These are phyloP conservation scores for Priceomyces carsonii DNA, from an alignment of 805 yeast species.

Conservation along the genomic window DNA sequence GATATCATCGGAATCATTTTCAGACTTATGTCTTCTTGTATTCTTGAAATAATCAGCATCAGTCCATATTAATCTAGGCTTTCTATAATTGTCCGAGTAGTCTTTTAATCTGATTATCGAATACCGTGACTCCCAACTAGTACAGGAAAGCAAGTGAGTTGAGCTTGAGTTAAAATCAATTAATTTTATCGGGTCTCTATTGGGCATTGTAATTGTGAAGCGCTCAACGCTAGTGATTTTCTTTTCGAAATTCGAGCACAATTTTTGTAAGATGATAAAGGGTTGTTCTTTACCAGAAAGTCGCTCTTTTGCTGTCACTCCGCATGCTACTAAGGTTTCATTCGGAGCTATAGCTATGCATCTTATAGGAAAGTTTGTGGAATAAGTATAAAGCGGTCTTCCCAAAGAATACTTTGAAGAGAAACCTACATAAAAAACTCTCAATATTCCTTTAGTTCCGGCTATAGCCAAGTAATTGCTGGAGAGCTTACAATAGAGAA, in stretches of 20 bases:
- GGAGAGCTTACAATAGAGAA: slow-evolving; percentile 58
- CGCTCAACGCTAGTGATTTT: slow-evolving; percentile 47
- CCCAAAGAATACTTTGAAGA: slow-evolving; percentile 44
- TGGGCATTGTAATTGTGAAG: slow-evolving; percentile 77
- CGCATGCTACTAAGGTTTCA: slow-evolving; percentile 70
- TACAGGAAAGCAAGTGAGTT: slow-evolving; percentile 70
- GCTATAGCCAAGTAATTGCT: slow-evolving; percentile 62
- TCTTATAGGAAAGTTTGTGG: slow-evolving; percentile 73
- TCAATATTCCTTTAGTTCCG: slow-evolving; percentile 69
- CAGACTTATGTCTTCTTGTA: slow-evolving; percentile 14
- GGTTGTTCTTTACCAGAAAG: slow-evolving; percentile 73
- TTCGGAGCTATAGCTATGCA: slow-evolving; percentile 71
- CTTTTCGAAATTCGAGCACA: slow-evolving; percentile 13
- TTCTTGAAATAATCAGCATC: slow-evolving; percentile 21
- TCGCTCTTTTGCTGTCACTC: slow-evolving; percentile 79
- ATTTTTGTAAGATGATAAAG: slow-evolving; percentile 60
- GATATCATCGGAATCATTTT: slow-evolving; percentile 14
- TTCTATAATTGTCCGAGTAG: slow-evolving; percentile 38
- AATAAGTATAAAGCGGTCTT: slow-evolving; percentile 63
- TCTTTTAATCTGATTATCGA: slow-evolving; percentile 69
- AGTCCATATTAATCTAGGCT: slow-evolving; percentile 42
- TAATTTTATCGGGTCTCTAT: slow-evolving; percentile 79
- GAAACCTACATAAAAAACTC: slow-evolving; percentile 56
- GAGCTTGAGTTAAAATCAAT: slow-evolving; percentile 74
- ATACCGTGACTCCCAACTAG: slow-evolving; percentile 76